phyloP scores from a whole-genome alignment of 192 early-diverging fungal genomes.

The Funneliformis mosseae region DNA sequence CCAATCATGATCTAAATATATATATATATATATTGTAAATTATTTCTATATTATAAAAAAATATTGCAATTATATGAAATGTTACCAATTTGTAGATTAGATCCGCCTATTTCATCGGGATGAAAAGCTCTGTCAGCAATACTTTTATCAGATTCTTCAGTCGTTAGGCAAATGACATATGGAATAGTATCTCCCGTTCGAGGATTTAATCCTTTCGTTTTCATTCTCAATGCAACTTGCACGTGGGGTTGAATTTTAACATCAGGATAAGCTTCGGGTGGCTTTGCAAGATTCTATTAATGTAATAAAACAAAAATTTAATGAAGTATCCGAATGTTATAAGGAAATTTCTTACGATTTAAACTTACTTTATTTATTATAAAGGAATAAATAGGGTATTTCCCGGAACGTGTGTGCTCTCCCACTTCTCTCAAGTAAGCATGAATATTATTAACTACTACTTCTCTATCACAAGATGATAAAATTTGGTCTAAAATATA shows the following conservation, averaged over 20 bases:
- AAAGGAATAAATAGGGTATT: conserved; percentile 81
- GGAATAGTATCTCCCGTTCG: conserved; percentile 90
- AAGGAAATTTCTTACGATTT: not conserved
- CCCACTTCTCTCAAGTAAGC: conserved; percentile 68
- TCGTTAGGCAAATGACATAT: conserved; percentile 81
- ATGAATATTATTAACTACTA: conserved; percentile 80
- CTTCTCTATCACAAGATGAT: conserved; percentile 58
- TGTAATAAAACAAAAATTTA: not conserved
- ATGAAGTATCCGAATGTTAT: not conserved
- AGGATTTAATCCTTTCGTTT: conserved; percentile 63
- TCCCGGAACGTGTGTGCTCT: conserved; percentile 66
- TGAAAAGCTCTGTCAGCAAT: conserved; percentile 81
- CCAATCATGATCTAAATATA: conserved; percentile 77
- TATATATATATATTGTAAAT: not conserved
- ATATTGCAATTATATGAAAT: not conserved
- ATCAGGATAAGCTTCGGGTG: conserved; percentile 89
- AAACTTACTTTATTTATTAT: conserved; percentile 82
- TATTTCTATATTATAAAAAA: not conserved
- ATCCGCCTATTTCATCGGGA: conserved; percentile 76
- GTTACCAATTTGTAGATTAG: conserved; percentile 53
- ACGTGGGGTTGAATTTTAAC: conserved; percentile 91
- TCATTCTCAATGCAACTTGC: conserved; percentile 85
- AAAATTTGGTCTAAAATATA: conserved; percentile 68
- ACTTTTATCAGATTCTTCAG: conserved; percentile 41
- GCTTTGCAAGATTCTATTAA: conserved; percentile 80